These are phyloP conservation scores for Takashimella koratensis DNA, from an alignment of 1,284 basidiomycete species.

Conservation along the genomic window DNA sequence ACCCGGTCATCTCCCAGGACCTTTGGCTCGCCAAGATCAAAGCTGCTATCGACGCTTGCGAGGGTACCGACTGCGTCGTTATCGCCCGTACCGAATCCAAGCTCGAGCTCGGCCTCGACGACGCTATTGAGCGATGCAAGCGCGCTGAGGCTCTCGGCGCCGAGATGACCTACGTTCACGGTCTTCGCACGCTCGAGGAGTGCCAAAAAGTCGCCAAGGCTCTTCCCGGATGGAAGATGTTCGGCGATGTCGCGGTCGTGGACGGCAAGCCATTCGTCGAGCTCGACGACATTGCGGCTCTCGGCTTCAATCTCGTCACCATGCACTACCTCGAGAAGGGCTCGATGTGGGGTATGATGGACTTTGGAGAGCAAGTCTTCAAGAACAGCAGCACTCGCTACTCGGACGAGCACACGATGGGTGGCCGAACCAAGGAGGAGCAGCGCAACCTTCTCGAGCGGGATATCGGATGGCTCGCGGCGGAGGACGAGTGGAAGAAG, in stretches of 20 bases:
- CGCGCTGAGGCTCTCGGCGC: slow-evolving; percentile 9
- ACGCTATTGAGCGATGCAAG: slow-evolving; percentile 10
- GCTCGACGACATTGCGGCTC: slow-evolving; percentile 10
- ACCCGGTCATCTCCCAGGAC: slow-evolving; percentile 5
- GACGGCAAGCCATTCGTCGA: slow-evolving; percentile 13
- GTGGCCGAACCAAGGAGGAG: slow-evolving; percentile 5
- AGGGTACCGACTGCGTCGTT: slow-evolving; percentile 4
- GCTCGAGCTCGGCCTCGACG: slow-evolving; percentile 9
- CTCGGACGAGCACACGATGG: slow-evolving; percentile 7
- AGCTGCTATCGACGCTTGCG: slow-evolving; percentile 3
- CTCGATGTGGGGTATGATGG: slow-evolving; percentile 12
- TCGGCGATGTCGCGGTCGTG: slow-evolving; percentile 7
- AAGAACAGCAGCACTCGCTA: slow-evolving; percentile 7
- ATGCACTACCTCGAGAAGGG: slow-evolving; percentile 13
- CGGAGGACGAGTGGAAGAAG: slow-evolving; percentile 7
- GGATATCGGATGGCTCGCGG: slow-evolving; percentile 5
- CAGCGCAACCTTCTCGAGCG: slow-evolving; percentile 3
- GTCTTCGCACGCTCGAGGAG: slow-evolving; percentile 10
- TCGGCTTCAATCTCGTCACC: slow-evolving; percentile 11
- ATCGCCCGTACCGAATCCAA: slow-evolving; percentile 9
- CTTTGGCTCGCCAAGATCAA: slow-evolving; percentile 8
- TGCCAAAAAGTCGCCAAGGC: slow-evolving; percentile 9
- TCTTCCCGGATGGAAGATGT: slow-evolving; percentile 13
- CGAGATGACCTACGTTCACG: slow-evolving; percentile 12
- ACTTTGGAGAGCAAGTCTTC: slow-evolving; percentile 10